Evolutionary conservation across 495 filamentous ascomycete genomes (phyloP).

Genomic region (Aspergillus ellipticus): DNA sequence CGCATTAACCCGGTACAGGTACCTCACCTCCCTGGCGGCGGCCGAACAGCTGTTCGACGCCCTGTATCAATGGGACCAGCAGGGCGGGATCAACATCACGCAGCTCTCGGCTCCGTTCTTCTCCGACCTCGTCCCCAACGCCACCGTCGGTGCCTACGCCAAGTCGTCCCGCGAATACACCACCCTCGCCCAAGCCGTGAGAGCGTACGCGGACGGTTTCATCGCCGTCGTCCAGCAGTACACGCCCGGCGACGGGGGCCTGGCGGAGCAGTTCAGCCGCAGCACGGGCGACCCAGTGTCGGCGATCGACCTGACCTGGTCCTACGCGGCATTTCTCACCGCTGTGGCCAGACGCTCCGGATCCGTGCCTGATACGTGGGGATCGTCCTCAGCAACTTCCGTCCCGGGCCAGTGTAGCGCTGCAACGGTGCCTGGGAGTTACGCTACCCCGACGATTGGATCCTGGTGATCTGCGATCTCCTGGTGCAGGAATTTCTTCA

Average conservation of each 20-base stretch:
- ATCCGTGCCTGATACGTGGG: slow-evolving; percentile 52
- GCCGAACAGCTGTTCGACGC: slow-evolving; percentile 66
- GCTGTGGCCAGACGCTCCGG: slow-evolving; percentile 47
- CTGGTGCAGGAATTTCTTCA: too few relatives aligned
- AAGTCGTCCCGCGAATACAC: slow-evolving; percentile 48
- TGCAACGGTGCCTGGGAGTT: too few relatives aligned
- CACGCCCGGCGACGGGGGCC: slow-evolving; percentile 45
- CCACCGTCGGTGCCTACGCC: slow-evolving; percentile 34
- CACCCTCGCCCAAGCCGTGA: slow-evolving; percentile 49
- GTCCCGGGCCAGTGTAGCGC: slow-evolving; percentile 35
- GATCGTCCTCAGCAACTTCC: slow-evolving; percentile 46
- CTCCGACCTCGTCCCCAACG: slow-evolving; percentile 45
- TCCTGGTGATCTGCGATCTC: too few relatives aligned
- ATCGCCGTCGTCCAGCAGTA: slow-evolving; percentile 50
- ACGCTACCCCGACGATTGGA: too few relatives aligned
- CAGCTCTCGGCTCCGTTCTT: slow-evolving; percentile 57
- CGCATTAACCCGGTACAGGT: slow-evolving; percentile 16
- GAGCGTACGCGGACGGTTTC: slow-evolving; percentile 63
- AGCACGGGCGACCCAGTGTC: slow-evolving; percentile 45
- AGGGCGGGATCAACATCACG: slow-evolving; percentile 51
- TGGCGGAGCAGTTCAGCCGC: slow-evolving; percentile 57
- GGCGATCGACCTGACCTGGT: slow-evolving; percentile 53
- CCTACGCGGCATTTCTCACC: slow-evolving; percentile 47
- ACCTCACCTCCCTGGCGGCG: slow-evolving; percentile 58
- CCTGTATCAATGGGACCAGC: slow-evolving; percentile 54